phyloP scores from a whole-genome alignment of 1,139 yeast genomes.

The Pichia sp. region DNA sequence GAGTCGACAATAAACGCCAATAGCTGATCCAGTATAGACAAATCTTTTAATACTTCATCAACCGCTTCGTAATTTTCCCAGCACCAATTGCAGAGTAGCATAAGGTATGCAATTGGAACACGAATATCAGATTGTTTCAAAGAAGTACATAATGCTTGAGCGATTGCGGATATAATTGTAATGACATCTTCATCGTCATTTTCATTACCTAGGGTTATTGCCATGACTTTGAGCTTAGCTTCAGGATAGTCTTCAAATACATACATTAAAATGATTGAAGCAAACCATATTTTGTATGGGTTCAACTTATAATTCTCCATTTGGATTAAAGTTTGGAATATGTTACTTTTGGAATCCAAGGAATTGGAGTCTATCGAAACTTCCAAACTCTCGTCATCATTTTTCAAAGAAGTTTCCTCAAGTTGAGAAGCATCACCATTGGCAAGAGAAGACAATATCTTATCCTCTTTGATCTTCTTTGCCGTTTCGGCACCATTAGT shows the following conservation, averaged over 20 bases:
- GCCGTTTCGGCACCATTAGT: slow-evolving; percentile 6
- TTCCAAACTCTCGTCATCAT: neutral
- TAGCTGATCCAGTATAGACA: slow-evolving; percentile 61
- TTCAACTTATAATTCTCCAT: slow-evolving; percentile 77
- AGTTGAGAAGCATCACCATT: neutral
- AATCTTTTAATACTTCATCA: slow-evolving; percentile 68
- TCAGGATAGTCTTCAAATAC: slow-evolving; percentile 57
- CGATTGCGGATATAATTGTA: slow-evolving; percentile 70
- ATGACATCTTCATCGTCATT: slow-evolving; percentile 65
- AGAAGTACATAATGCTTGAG: slow-evolving; percentile 69
- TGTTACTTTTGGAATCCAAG: slow-evolving; percentile 39
- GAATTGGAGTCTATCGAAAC: neutral
- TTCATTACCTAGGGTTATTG: slow-evolving; percentile 58
- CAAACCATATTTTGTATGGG: slow-evolving; percentile 87
- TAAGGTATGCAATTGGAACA: slow-evolving; percentile 71
- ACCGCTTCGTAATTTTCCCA: slow-evolving; percentile 76
- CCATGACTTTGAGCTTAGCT: slow-evolving; percentile 47
- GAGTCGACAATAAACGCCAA: slow-evolving; percentile 64
- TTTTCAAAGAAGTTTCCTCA: neutral
- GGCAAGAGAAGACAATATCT: neutral
- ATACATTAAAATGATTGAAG: slow-evolving; percentile 61
- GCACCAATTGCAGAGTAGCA: slow-evolving; percentile 72
- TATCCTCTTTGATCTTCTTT: neutral
- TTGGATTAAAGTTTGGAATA: slow-evolving; percentile 67
- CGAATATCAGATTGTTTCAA: slow-evolving; percentile 67